These are phyloP conservation scores for Pseudocohnilembus persalinus DNA, from an alignment of 169 alveolate genomes.

Conservation along the genomic window DNA sequence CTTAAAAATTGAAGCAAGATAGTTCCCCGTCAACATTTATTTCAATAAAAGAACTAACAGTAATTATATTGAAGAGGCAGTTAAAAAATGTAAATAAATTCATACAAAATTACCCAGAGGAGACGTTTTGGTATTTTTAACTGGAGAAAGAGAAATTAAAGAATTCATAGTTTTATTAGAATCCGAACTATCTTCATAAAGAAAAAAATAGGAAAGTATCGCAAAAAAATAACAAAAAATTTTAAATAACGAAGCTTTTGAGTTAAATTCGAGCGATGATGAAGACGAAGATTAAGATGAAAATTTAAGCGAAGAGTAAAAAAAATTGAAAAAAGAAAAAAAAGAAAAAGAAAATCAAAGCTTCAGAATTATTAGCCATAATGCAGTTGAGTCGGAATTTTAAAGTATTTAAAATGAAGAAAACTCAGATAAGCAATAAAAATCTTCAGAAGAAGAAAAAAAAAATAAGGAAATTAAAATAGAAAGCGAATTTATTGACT, in stretches of 20 bases:
- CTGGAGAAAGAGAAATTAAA: constrained; percentile 96
- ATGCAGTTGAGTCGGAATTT: constrained; percentile 1
- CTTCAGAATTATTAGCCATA: neutral
- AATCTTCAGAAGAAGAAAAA: constrained; percentile 36
- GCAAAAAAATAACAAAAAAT: constrained; percentile 43
- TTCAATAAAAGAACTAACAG: constrained; percentile 84
- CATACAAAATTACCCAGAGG: constrained; percentile 97
- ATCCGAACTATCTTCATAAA: constrained; percentile 64
- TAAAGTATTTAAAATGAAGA: constrained; percentile 21
- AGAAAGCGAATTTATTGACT: constrained; percentile 15
- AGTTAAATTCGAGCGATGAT: constrained; percentile 48
- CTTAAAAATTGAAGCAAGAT: constrained; percentile 88
- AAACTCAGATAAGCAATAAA: constrained; percentile 19
- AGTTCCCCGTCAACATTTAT: constrained; percentile 90
- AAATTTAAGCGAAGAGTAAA: constrained; percentile 30
- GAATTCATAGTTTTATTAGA: constrained; percentile 82
- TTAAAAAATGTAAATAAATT: constrained; percentile 86
- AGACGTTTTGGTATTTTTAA: constrained; percentile 96
- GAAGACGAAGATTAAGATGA: constrained; percentile 55
- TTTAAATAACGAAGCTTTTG: constrained; percentile 40
- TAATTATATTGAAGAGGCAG: constrained; percentile 90
- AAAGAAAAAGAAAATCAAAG: constrained; percentile 24
- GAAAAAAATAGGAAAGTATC: constrained; percentile 31
- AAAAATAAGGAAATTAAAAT: constrained; percentile 1
- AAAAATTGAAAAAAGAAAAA: constrained; percentile 49